Conservation (phyloP, 495 filamentous ascomycete species). For the Schizothecium vesticola region DNA sequence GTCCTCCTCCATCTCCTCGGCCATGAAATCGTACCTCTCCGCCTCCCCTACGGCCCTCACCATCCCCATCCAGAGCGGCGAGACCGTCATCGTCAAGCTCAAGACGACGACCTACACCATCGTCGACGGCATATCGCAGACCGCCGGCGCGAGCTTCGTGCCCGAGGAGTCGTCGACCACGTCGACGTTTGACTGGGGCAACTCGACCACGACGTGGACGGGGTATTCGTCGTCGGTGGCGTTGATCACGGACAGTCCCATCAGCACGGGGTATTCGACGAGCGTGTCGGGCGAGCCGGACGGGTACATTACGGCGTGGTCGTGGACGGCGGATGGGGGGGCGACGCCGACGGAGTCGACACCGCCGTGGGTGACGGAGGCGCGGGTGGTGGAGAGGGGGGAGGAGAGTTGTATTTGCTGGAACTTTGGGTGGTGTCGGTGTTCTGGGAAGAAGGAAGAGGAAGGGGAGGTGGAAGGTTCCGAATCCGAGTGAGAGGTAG, state of each 20-base stretch:
- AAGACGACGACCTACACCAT: constrained; percentile 15
- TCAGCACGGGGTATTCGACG: not conserved
- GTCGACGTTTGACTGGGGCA: not conserved
- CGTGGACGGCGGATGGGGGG: not conserved
- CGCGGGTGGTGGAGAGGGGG: not conserved
- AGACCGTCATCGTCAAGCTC: constrained; percentile 14
- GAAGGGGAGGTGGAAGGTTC: not conserved
- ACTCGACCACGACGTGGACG: not conserved
- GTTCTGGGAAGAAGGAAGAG: not conserved
- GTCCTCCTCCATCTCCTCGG: not conserved
- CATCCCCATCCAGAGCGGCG: constrained; percentile 9
- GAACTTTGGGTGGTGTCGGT: not conserved
- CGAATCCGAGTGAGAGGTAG: not conserved
- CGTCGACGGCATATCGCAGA: constrained; percentile 8
- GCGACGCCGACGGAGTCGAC: not conserved
- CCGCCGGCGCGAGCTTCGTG: not conserved
- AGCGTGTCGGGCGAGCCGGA: not conserved
- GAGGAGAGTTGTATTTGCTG: not conserved
- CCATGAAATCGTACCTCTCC: not conserved
- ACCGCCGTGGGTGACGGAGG: not conserved
- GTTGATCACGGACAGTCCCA: not conserved
- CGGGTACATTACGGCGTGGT: not conserved
- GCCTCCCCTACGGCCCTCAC: constrained; percentile 6
- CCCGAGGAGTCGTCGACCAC: not conserved
- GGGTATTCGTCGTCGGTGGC: not conserved